Conservation (phyloP, 192 early-diverging fungal species). For the Backusella tarrabulga region DNA sequence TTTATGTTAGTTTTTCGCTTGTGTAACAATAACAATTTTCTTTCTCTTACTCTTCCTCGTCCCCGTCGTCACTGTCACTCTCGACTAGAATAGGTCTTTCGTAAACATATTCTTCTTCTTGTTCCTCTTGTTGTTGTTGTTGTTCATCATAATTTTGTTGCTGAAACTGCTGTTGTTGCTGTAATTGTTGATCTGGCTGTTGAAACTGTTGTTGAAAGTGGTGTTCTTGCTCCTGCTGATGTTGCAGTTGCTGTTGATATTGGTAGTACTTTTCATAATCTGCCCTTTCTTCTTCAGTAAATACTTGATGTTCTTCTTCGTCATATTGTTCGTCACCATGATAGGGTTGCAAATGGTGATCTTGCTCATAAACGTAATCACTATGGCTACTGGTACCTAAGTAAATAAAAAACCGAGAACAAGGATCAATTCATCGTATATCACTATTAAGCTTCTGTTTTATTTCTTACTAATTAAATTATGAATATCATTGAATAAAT, state of each 20-base stretch:
- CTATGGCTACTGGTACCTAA: not conserved
- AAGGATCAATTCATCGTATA: not conserved
- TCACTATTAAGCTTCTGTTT: not conserved
- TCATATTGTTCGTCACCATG: not conserved
- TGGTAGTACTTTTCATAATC: not conserved
- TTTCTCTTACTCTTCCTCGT: not conserved
- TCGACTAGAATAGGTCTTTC: constrained; percentile 11
- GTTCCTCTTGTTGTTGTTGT: not conserved
- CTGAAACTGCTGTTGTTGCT: not conserved
- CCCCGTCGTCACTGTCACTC: constrained; percentile 12
- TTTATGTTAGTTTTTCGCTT: not conserved
- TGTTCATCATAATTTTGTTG: not conserved
- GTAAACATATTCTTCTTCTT: not conserved
- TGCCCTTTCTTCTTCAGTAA: not conserved
- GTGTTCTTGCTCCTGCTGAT: not conserved
- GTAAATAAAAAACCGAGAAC: not conserved
- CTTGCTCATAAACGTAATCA: not conserved
- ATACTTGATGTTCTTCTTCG: not conserved
- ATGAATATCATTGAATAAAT: constrained; percentile 3
- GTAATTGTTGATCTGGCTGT: not conserved
- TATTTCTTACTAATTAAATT: constrained; percentile 2
- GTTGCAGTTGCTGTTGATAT: not conserved
- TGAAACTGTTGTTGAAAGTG: not conserved
- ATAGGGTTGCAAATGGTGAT: not conserved
- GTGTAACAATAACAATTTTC: not conserved